Evolutionary conservation across 768 basidiomycete genomes (phyloP).

Genomic region (Udeniomyces megalosporus): DNA sequence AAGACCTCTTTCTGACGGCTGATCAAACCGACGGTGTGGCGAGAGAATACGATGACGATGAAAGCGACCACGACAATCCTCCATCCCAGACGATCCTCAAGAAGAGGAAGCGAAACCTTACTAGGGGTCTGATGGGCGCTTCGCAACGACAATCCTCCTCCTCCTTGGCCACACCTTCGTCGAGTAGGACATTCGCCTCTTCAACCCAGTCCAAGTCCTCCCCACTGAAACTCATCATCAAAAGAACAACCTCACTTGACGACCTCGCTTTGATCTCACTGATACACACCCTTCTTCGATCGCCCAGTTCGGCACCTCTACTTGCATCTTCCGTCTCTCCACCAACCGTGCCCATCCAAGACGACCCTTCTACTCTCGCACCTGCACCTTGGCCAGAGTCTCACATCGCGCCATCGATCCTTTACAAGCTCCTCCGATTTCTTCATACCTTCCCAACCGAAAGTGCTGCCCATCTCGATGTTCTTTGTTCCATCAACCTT

Average conservation of each 20-base stretch:
- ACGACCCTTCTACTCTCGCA: background rate
- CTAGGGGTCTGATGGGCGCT: background rate
- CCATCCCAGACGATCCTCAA: background rate
- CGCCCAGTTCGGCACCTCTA: conserved; percentile 46
- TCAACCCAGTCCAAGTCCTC: background rate
- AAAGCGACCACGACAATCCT: conserved; percentile 18
- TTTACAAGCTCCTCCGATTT: conserved; percentile 47
- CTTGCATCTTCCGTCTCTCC: conserved; percentile 44
- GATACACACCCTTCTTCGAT: conserved; percentile 25
- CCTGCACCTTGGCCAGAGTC: conserved; percentile 12
- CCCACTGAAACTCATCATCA: too few relatives aligned
- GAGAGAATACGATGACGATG: conserved; percentile 16
- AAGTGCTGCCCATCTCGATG: conserved; percentile 62
- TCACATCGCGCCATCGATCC: conserved; percentile 31
- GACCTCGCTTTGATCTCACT: conserved; percentile 54
- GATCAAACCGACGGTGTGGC: background rate
- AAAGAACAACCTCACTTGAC: conserved; percentile 32
- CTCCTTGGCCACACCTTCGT: too few relatives aligned
- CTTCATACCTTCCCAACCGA: conserved; percentile 51
- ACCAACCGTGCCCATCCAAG: conserved; percentile 20
- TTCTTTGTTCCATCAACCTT: conserved; percentile 50
- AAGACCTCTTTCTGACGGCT: background rate
- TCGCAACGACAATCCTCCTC: background rate
- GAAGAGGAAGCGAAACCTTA: background rate
- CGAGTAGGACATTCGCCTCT: too few relatives aligned